Evolutionary conservation across 192 early-diverging fungal genomes (phyloP).

Genomic region (Backusella macrospora): DNA sequence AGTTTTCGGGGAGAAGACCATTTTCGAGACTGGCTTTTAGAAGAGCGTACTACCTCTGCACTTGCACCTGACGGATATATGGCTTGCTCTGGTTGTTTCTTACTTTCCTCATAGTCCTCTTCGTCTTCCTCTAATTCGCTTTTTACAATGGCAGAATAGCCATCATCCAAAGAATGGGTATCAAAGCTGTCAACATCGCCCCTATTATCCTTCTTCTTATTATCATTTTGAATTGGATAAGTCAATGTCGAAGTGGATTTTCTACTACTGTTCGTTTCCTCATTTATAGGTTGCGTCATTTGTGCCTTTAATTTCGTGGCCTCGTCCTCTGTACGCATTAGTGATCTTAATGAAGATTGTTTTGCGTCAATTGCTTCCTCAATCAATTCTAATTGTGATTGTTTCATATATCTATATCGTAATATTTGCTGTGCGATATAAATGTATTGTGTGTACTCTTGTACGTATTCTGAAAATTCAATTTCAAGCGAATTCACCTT

Average conservation of each 20-base stretch:
- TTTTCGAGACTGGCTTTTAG: constrained; percentile 39
- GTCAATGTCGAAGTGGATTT: neutral
- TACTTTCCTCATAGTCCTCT: neutral
- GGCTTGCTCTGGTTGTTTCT: neutral
- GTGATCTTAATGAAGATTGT: neutral
- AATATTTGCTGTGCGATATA: constrained; percentile 12
- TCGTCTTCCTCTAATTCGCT: neutral
- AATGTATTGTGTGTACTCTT: constrained; percentile 22
- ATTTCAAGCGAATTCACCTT: constrained; percentile 7
- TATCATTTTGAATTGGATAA: neutral
- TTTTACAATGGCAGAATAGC: constrained; percentile 18
- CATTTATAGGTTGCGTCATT: neutral
- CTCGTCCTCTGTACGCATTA: constrained; percentile 7
- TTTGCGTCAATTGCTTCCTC: neutral
- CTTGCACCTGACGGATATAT: constrained; percentile 24
- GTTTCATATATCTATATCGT: constrained; percentile 4
- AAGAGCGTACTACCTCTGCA: constrained; percentile 19
- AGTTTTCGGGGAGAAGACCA: constrained; percentile 49
- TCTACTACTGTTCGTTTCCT: neutral
- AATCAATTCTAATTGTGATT: constrained; percentile 10
- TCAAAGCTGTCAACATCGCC: neutral
- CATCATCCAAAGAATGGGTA: constrained; percentile 20
- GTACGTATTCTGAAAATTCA: constrained; percentile 14
- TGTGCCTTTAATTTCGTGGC: neutral
- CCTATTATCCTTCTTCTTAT: neutral